Evolutionary conservation across 306 rosid genomes (phyloP), one percentile per base, ranked within the genome.

Genomic region (Phaseolus lunatus): DNA sequence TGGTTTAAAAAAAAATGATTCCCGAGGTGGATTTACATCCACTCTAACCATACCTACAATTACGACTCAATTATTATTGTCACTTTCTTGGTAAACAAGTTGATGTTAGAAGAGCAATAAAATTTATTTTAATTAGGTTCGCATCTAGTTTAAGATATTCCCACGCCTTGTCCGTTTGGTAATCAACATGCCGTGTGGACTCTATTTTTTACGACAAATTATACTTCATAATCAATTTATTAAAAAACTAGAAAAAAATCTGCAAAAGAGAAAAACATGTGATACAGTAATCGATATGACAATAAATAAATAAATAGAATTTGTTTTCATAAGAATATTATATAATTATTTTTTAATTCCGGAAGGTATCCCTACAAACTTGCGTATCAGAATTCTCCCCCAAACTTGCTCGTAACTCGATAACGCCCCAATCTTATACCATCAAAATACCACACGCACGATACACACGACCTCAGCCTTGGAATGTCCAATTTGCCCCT

Each of bases 81-180:
- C 49, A 53, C 22, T 68, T 75, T 57, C 45, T 63, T 53, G 78
- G 44, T 47, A 63, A 69, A 83, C 77, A 72, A 78, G 75, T 26
- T 22, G 54, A 7, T 56, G 82, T 73, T 82, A 78, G 49, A 71
- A 71, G 63, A 14, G 54, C 37, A 54, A 37, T 13, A 53, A 19
- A 27, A 69, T 18, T 9, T 67, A 26, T 77, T 73, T 61, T 31
- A 67, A 81, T 52, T 41, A 22, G 47, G 86, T 69, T 75, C 43
- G 85, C 84, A 82, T 91, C 91, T 80, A 44, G 62, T 15, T 75
- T 69, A 76, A 86, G 87, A 89, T 87, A 86, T 88, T 87, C 90
- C 77, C 80, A 48, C 65, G 15, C 37, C 87, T 89, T 86, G 91
- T 82, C 91, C 91, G 87, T 86, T 73, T 75, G 83, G 82, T 73